Conservation (phyloP, 192 early-diverging fungal genomes). For the Entomortierella parvispora region DNA sequence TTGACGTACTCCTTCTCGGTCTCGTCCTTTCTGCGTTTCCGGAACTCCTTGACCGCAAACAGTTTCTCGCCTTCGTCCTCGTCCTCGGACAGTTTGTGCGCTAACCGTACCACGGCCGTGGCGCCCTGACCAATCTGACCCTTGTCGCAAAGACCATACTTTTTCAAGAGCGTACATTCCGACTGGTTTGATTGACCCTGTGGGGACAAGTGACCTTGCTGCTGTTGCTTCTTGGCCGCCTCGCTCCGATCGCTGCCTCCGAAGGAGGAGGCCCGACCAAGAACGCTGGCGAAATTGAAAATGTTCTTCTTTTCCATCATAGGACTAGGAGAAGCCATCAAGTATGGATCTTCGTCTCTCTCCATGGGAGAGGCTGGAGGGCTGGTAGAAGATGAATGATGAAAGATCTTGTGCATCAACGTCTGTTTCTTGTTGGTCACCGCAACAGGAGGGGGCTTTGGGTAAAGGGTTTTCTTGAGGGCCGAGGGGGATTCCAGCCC, state of each 20-base stretch:
- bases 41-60: slow-evolving; percentile 94
- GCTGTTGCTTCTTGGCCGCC: not conserved
- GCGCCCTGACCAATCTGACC: slow-evolving; percentile 89
- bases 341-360: slow-evolving; percentile 27
- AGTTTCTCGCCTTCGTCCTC: slow-evolving; percentile 67
- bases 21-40: slow-evolving; percentile 85
- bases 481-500: slow-evolving; percentile 5
- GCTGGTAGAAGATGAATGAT: slow-evolving; percentile 12
- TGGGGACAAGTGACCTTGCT: too few relatives aligned
- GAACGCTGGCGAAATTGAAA: slow-evolving; percentile 35
- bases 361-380: slow-evolving; percentile 28
- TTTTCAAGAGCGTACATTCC: slow-evolving; percentile 67
- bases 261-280: slow-evolving; percentile 40
- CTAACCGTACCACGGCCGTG: slow-evolving; percentile 90
- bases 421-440: slow-evolving; percentile 43
- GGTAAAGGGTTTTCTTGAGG: slow-evolving; percentile 13
- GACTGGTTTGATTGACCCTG: not conserved
- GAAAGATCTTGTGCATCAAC: slow-evolving; percentile 50
- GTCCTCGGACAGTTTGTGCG: slow-evolving; percentile 75
- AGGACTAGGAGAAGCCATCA: slow-evolving; percentile 20
- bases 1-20: slow-evolving; percentile 95
- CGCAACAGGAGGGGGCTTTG: slow-evolving; percentile 25
- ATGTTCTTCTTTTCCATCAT: slow-evolving; percentile 46
- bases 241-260: slow-evolving; percentile 21
- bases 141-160: slow-evolving; percentile 84